Evolutionary conservation across 768 basidiomycete genomes (phyloP).

Genomic region (Melanogaster broomeanus): DNA sequence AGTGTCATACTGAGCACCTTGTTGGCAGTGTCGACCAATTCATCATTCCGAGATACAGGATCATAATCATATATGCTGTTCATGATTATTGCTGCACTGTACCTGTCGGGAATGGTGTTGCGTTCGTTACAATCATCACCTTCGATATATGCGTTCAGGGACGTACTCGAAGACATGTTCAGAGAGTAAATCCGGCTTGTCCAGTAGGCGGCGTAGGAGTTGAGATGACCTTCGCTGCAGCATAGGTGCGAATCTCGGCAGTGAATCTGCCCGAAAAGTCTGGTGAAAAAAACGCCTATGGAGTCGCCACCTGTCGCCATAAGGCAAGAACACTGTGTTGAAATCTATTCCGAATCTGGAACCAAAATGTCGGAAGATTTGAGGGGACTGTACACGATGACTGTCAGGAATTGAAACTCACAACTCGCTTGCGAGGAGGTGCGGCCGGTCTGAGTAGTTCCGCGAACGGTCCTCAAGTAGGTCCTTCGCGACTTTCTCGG

Average conservation of each 20-base stretch:
- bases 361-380: too few species aligned
- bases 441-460: constrained; percentile 55
- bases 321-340: constrained; percentile 26
- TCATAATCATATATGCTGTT: background rate
- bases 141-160: too few species aligned
- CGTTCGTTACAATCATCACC: too few species aligned
- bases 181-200: constrained; percentile 32
- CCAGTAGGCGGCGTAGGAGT: constrained; percentile 35
- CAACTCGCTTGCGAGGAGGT: constrained; percentile 16
- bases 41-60: background rate
- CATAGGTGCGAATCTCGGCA: constrained; percentile 30
- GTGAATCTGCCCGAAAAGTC: constrained; percentile 22
- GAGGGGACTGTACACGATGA: background rate
- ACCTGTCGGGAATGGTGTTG: too few species aligned
- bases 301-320: constrained; percentile 36
- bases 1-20: background rate
- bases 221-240: constrained; percentile 31
- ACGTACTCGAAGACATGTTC: constrained; percentile 37
- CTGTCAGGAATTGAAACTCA: background rate
- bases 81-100: too few species aligned
- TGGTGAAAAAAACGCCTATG: constrained; percentile 32
- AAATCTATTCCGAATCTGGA: constrained; percentile 22
- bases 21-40: background rate
- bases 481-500: constrained; percentile 39
- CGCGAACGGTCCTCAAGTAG: constrained; percentile 46